Base-by-base conservation (phyloP, 1,284 basidiomycete genomes). In the Sporisorium sorghi region DNA sequence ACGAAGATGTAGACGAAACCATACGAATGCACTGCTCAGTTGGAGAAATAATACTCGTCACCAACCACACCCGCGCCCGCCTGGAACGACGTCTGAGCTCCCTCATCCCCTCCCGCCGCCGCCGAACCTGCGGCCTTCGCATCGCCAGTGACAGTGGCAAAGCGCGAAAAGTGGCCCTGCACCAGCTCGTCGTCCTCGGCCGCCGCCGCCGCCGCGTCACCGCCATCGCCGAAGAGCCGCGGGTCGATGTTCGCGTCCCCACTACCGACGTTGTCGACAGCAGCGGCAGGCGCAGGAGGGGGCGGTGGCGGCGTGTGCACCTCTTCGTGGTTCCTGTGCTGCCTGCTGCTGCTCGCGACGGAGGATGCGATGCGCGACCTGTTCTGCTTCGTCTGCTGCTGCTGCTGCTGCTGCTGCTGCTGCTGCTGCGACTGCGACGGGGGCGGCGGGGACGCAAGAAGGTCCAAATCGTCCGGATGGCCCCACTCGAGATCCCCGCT, bases 11-110 rank as follows among this genome's bases (percentile, higher is more conserved):
- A n/a, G n/a, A n/a, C n/a, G n/a, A n/a, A n/a, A n/a, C n/a, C n/a
- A n/a, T n/a, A n/a, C n/a, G n/a, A n/a, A n/a, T n/a, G n/a, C n/a
- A n/a, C n/a, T n/a, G 26, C 24, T 56, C 48, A 71, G 24, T 32
- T 65, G 12, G 68, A 71, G 17, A 71, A 71, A 19, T 65, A 71
- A 30, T 71, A 71, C 50, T 71, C 68, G 43, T 71, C 68, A 2
- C 61, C 60, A 0, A 48, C 23, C 0, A 23, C 33, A 17, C 58
- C 67, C 3, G 49, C 53, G n/a, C n/a, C n/a, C n/a, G n/a, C n/a
- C 40, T 51, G 37, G 23, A 26, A 52, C 17, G 39, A n/a, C n/a
- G n/a, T 26, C 5, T 35, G 33, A 9, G 30, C 7, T 19, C 21
- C 23, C 30, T 37, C 19, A 21, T 15, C 35, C 12, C 9, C 21